Evolutionary conservation across 2,329 filamentous ascomycete species (phyloP), one percentile per base, ranked within the genome.

Genomic region (Dactylonectria macrodidyma): DNA sequence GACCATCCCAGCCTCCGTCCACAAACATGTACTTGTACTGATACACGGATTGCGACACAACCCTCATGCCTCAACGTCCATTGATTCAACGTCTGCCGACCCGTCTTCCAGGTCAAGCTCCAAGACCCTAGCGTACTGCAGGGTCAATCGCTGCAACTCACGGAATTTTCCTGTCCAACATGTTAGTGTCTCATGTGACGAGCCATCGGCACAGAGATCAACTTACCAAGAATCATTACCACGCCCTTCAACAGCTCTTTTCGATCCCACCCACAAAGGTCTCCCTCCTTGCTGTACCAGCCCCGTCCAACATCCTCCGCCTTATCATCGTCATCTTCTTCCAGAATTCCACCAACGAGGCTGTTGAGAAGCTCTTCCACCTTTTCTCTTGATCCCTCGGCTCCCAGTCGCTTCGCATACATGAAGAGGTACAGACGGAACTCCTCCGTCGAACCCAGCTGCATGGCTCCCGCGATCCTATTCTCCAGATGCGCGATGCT

Each of bases 401-500:
- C 94, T 1, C 96, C 96, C 6, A 99, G 89, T 0, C 96, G 91
- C 83, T 98, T 98, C 3, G 95, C 95, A 77, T 99, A 99, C 95
- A 98, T 98, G 77, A 95, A 92, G n/a, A 99, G 84, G 77, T 98
- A 98, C 1, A 97, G 86, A 65, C 94, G 90, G 83, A 98, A 99
- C 79, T 99, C 96, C 66, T 98, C 95, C 74, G 91, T 92, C 0
- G 96, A 92, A 3, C 92, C 93, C 1, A 99, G 84, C 67, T 94
- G 92, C 78, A 97, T 83, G 0, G 96, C 94, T 4, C 94, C 97
- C 2, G 96, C 95, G 52, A 99, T 91, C 46, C 97, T 90, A 76
- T 98, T 98, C 81, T 99, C 96, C 12, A 99, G 85, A 83, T 99
- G 96, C 7, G 95, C 95, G 70, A 99, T 95, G 62, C 94, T 97